phyloP scores from a whole-genome alignment of 1,139 yeast species.

The Pneumocystis canis region DNA sequence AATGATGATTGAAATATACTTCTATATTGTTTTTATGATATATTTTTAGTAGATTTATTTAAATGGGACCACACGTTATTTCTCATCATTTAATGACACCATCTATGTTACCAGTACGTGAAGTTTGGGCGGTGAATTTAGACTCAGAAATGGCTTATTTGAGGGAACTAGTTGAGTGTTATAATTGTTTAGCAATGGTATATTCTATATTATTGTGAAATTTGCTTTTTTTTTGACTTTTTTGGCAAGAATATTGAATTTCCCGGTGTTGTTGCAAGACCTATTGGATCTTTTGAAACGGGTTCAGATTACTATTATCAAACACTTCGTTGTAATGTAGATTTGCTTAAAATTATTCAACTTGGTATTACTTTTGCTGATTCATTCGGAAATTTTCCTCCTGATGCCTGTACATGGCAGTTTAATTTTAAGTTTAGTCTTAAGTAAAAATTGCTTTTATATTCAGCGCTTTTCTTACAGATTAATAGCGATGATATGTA shows the following conservation, averaged over 20 bases:
- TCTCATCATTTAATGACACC: not conserved
- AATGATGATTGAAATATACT: not conserved
- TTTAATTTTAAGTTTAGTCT: slow-evolving; percentile 79
- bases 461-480: slow-evolving; percentile 16
- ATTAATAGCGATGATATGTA: slow-evolving; percentile 47
- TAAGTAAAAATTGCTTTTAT: not conserved
- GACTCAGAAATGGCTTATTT: slow-evolving; percentile 67
- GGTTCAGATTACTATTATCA: slow-evolving; percentile 91
- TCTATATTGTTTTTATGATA: not conserved
- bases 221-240: slow-evolving; percentile 23
- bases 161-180: slow-evolving; percentile 54
- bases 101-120: slow-evolving; percentile 13
- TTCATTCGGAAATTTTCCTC: slow-evolving; percentile 56
- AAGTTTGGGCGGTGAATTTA: slow-evolving; percentile 79
- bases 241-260: slow-evolving; percentile 50
- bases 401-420: slow-evolving; percentile 68
- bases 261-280: slow-evolving; percentile 92
- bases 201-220: not conserved
- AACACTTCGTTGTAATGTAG: slow-evolving; percentile 82
- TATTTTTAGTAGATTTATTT: not conserved
- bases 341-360: slow-evolving; percentile 71
- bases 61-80: not conserved
- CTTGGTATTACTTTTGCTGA: slow-evolving; percentile 77
- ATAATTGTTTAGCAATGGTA: slow-evolving; percentile 48
- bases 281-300: slow-evolving; percentile 86